Evolutionary conservation across 345 rosid species (phyloP), one percentile per base, ranked within the genome.

Genomic region (Boechera retrofracta): DNA sequence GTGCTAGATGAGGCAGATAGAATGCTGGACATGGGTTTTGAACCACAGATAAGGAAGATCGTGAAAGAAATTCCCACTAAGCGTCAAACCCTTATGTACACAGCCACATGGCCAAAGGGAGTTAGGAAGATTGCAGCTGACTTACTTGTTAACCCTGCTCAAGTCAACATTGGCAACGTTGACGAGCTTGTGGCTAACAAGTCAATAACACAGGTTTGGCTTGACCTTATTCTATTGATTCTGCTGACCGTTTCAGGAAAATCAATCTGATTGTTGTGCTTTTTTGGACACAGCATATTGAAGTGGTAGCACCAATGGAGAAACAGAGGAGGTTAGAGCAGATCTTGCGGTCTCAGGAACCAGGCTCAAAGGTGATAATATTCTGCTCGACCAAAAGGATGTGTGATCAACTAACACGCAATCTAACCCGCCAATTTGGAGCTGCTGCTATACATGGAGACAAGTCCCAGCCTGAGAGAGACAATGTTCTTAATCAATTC

Each of bases 11-110:
- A 95, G 85, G 99, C 99, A 74, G 99, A 95, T 85, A 91, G 97
- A 61, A 95, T 95, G 99, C 81, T 92, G 78, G 99, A 95, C 83
- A 95, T 95, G 99, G 99, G 99, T 44, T 95, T 95, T 67, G 99
- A 95, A 75, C 99, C 98, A 26, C 99, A 95, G 76, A 95, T 95
- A 80, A 72, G 98, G 76, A 95, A 92, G 86, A 91, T 95, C 73
- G 98, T 95, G 60, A 95, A 88, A 60, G 98, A 90, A 83, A 92
- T 92, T 9, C 99, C 99, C 49, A 69, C 93, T 29, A 88, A 90
- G 58, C 95, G 99, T 35, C 99, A 95, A 84, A 95, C 98, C 18
- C 97, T 95, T 74, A 95, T 95, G 99, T 95, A 82, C 79, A 95
- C 98, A 15, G 99, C 99, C 60, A 92, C 99, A 8, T 92, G 99